Evolutionary conservation across 352 stramenopile species (phyloP), one percentile per base, ranked within the genome.

Genomic region (Plasmopara viticola): DNA sequence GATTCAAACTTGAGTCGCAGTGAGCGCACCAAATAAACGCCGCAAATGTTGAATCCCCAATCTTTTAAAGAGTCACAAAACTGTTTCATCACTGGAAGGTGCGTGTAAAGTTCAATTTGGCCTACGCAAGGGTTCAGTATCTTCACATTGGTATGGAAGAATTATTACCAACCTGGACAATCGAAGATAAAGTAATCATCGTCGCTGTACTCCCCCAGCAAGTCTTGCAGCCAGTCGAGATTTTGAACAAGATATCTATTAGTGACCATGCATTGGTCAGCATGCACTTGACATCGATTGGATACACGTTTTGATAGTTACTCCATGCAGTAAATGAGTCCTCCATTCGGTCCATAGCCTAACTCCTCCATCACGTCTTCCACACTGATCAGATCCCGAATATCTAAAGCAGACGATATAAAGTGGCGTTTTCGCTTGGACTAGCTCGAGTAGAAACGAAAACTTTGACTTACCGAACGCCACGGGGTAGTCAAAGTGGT

Each of bases 301-400:
- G 42, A 53, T 31, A n/a, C 17, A 6, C 13, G 94, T 2, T n/a
- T 39, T 4, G 13, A 9, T n/a, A 42, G 66, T 63, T 88, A 98
- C 90, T 99, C 96, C 87, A 99, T 98, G 74, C 96, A 99, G 73
- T 98, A 99, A 12, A 99, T 78, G 12, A 99, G 77, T 1, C 90
- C 96, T 12, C 97, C 97, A 64, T 99, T 99, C 0, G 97, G 96
- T 17, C 97, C 97, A 46, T 99, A 91, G 60, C 90, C 83, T 8
- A 98, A 78, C 56, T 98, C 86, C 56, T 98, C 86, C 95, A 99
- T 98, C 33, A 99, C 97, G 41, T 97, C 90, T 56, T 98, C 87
- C 9, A 98, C 74, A 40, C 90, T 97, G 41, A 98, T 97, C 30
- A 98, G 67, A 54, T 98, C 86, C 70, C 95, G 75, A 73, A 97